A percentile compares a stretch with the other conserved stretches of the same genome.
Evolutionary conservation across 169 alveolate species (phyloP).

Genomic region (Eimeria necatrix): DNA sequence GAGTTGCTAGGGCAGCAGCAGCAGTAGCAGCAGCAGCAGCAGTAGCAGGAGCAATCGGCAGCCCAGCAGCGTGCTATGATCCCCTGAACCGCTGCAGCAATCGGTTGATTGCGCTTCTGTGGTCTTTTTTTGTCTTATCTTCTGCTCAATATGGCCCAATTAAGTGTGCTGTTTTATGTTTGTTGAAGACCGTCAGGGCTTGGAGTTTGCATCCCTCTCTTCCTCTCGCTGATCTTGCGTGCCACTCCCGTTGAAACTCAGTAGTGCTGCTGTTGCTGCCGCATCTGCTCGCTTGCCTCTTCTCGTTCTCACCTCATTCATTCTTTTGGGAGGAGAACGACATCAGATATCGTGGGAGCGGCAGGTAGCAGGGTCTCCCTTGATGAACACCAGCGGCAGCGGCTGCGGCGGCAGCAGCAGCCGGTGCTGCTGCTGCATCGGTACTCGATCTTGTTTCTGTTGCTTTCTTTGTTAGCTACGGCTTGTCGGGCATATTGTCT

Average conservation of each 20-base stretch:
- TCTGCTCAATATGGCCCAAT: conserved; percentile 19
- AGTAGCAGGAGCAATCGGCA: conserved; percentile 40
- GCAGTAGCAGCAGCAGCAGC: conserved; percentile 36
- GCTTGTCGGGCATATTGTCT: no score
- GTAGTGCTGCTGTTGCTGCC: conserved; percentile 30
- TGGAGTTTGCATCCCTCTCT: not conserved
- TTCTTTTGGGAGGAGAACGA: conserved; percentile 38
- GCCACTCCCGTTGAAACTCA: conserved; percentile 1
- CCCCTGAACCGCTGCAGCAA: conserved; percentile 56
- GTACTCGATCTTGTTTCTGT: not conserved
- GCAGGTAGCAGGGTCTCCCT: not conserved
- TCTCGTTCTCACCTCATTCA: not conserved
- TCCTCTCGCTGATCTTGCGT: conserved; percentile 6
- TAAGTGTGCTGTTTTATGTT: conserved; percentile 39
- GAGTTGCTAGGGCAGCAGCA: conserved; percentile 10
- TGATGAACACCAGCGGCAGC: conserved; percentile 17
- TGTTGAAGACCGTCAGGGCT: not conserved
- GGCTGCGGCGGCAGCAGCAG: conserved; percentile 51
- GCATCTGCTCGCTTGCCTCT: not conserved
- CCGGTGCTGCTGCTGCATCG: conserved; percentile 55
- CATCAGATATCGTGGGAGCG: conserved; percentile 8
- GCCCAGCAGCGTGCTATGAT: conserved; percentile 50
- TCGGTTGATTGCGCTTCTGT: not conserved
- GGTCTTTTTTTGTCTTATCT: conserved; percentile 5
- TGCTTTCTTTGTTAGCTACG: not conserved